phyloP scores from a whole-genome alignment of 768 basidiomycete species.

The Hericium erinaceus region DNA sequence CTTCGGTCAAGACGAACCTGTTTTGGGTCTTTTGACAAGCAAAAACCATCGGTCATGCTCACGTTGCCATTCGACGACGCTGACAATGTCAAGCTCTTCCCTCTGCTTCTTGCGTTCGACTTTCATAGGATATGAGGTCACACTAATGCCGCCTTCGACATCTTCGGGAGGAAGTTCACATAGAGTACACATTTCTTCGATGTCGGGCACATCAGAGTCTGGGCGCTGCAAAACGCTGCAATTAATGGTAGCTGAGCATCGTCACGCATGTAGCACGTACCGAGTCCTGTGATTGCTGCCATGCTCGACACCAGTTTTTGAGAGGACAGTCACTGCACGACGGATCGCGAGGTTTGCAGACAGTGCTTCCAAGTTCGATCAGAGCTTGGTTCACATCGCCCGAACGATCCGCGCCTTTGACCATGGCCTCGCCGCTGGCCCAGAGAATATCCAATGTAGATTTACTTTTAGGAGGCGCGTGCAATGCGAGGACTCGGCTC shows the following conservation, averaged over 20 bases:
- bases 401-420: conserved; percentile 45
- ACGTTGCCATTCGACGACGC: conserved; percentile 72
- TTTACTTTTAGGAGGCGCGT: conserved; percentile 77
- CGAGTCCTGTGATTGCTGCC: conserved; percentile 18
- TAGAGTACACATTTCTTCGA: conserved; percentile 67
- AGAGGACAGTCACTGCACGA: conserved; percentile 68
- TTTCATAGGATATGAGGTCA: conserved; percentile 85
- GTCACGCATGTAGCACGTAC: not conserved
- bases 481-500: conserved; percentile 71
- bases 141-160: conserved; percentile 19
- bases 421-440: conserved; percentile 64
- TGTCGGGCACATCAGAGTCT: conserved; percentile 30
- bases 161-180: conserved; percentile 45
- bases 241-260: not conserved
- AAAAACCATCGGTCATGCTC: conserved; percentile 51
- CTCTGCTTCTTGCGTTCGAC: conserved; percentile 72
- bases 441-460: conserved; percentile 73
- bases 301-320: conserved; percentile 58
- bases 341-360: conserved; percentile 83
- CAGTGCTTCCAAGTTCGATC: conserved; percentile 90
- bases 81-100: conserved; percentile 79
- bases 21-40: conserved; percentile 73
- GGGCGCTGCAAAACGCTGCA: not conserved
- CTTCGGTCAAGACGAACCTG: conserved; percentile 39
- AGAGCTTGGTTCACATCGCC: conserved; percentile 90